Conservation (phyloP, 495 filamentous ascomycete species). For the Cenococcum geophilum region DNA sequence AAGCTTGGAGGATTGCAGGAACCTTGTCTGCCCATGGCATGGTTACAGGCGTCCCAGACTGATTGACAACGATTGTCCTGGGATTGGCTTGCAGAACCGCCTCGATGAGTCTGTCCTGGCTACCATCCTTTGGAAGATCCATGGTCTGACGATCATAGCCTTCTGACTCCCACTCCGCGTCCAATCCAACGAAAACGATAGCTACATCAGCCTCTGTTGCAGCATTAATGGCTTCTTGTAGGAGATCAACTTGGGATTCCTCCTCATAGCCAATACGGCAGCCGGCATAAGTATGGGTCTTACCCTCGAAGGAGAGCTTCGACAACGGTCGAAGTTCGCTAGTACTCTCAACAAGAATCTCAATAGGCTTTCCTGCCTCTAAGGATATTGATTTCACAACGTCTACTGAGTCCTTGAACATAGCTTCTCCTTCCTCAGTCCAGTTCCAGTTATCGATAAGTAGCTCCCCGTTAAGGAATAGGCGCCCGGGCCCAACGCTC, state of each 20-base stretch:
- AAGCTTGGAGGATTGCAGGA: conserved; percentile 53
- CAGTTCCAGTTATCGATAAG: conserved; percentile 71
- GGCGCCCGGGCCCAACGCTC: conserved; percentile 29
- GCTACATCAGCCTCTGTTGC: conserved; percentile 65
- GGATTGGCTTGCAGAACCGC: conserved; percentile 66
- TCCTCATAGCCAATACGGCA: conserved; percentile 70
- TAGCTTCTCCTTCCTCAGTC: conserved; percentile 55
- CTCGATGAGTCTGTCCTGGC: conserved; percentile 67
- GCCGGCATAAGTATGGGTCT: conserved; percentile 58
- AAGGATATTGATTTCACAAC: conserved; percentile 49
- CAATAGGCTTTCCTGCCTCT: conserved; percentile 55
- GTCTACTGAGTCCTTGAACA: conserved; percentile 61
- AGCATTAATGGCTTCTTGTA: conserved; percentile 55
- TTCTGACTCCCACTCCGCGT: conserved; percentile 82
- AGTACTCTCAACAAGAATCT: conserved; percentile 46
- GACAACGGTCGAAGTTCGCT: conserved; percentile 57
- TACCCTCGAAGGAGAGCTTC: conserved; percentile 53
- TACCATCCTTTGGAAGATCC: conserved; percentile 62
- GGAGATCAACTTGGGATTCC: conserved; percentile 59
- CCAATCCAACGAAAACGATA: conserved; percentile 72
- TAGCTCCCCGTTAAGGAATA: conserved; percentile 38
- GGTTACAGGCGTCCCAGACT: conserved; percentile 75
- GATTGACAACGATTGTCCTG: conserved; percentile 69
- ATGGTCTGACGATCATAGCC: conserved; percentile 79
- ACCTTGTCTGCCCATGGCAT: conserved; percentile 75